A percentile compares a stretch with the other conserved stretches of the same genome.
These are phyloP conservation scores for Haematococcus sp. DNA, from an alignment of 139 green algal genomes.

Conservation along the genomic window DNA sequence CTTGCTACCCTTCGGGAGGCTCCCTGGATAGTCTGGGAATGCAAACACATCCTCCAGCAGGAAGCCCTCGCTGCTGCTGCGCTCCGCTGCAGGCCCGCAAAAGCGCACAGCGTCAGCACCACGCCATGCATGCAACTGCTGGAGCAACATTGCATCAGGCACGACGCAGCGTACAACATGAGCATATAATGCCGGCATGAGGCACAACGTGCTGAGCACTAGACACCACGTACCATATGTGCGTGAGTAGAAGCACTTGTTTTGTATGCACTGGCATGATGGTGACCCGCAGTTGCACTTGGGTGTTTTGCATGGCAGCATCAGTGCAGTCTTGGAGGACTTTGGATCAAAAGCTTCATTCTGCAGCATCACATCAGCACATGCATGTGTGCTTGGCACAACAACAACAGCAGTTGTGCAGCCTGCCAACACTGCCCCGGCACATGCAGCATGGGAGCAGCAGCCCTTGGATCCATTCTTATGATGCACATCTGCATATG, in stretches of 20 bases:
- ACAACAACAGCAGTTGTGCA: too few relatives aligned
- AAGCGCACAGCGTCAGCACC: too few relatives aligned
- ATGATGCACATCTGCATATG: too few relatives aligned
- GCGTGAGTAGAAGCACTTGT: conserved; percentile 78
- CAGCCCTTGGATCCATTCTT: too few relatives aligned
- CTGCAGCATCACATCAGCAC: conserved; percentile 27
- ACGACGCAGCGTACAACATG: too few relatives aligned
- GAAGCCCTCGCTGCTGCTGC: conserved; percentile 76
- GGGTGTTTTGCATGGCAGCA: conserved; percentile 54
- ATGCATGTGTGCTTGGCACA: not conserved
- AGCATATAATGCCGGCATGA: too few relatives aligned
- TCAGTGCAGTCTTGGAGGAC: conserved; percentile 46
- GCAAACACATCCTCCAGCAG: conserved; percentile 67
- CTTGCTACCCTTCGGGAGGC: not conserved
- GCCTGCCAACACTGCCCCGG: too few relatives aligned
- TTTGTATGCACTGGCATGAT: conserved; percentile 51
- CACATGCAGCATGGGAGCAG: too few relatives aligned
- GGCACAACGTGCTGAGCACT: not conserved
- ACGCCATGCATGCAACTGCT: too few relatives aligned
- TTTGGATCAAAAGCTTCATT: conserved; percentile 66
- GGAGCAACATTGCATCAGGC: too few relatives aligned
- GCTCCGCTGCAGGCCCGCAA: conserved; percentile 44
- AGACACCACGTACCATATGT: conserved; percentile 68
- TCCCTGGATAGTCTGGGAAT: conserved; percentile 34
- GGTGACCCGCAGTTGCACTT: conserved; percentile 75